Evolutionary conservation across 192 early-diverging fungal species (phyloP), one percentile per base, ranked within the genome.

Genomic region (Lunasporangiospora selenospora): DNA sequence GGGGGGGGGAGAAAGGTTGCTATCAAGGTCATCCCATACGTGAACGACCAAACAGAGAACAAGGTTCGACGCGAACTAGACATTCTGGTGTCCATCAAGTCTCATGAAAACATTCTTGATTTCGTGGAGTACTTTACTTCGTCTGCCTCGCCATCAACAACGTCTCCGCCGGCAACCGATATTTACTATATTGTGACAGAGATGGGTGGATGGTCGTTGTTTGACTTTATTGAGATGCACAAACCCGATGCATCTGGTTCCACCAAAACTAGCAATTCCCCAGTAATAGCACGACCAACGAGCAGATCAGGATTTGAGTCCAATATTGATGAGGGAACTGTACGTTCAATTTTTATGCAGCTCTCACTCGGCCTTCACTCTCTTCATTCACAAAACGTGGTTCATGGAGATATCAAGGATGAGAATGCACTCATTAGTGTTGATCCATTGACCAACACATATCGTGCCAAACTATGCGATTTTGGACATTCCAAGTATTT

Each of bases 181-280:
- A 31, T 46, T 12, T 36, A 59, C 45, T 59, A 42, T 19, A 33
- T 59, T 9, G 57, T 59, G 15, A 59, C 57, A 27, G 57, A 59
- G 32, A 45, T 59, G 43, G 57, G 57, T 15, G 57, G 43, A 0
- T 48, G 44, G 5, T 59, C 57, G 2, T 36, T 59, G 11, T 59
- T 59, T 59, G 57, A 59, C 44, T 59, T 59, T 29, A 59, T 59
- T 15, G 57, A 59, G 23, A 59, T 37, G 45, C 57, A 59, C 57
- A 21, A 36, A 27, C 46, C 43, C 10, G 45, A 32, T 15, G 33
- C 46, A 9, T 21, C 34, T 3, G 3, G 16, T 2, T 12, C 21
- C 7, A 58, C 23, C 6, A 34, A 18, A 6, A 12, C 19, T 15
- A 19, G 44, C 33, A 16, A 44, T 15, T n/a, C n/a, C n/a, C n/a